Evolutionary conservation across 1,284 basidiomycete genomes (phyloP), one percentile per base, ranked within the genome.

Genomic region (Caloboletus firmus): DNA sequence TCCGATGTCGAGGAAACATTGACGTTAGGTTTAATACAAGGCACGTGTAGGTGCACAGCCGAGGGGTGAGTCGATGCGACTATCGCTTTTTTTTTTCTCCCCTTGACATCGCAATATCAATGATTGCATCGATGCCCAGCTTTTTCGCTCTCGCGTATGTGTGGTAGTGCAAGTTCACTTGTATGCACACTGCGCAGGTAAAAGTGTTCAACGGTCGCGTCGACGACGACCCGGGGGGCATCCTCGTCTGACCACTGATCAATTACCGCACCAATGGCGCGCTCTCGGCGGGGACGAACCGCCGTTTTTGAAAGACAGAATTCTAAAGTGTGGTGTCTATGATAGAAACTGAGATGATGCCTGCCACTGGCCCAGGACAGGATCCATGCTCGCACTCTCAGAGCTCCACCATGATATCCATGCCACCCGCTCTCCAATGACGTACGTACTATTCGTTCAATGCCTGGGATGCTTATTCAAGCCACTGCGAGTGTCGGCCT

Each of bases 11-110:
- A 56, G 26, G 39, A 55, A 51, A 56, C 54, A 55, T 30, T 48
- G 54, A 18, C 34, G 28, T 34, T 54, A 57, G 52, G 52, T 54
- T 54, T 56, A 54, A 54, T 54, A 37, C 20, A 36, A 37, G 24
- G 30, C 52, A 54, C 54, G 52, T 52, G 51, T 40, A 32, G 31
- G 10, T 1, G 12, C 36, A 51, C 7, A 52, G 49, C 51, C 50
- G 22, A 52, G 10, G 46, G 9, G 4, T 5, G 26, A 18, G 48
- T n/a, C n/a, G 46, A 48, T 30, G 11, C n/a, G 12, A 9, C 24
- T 10, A 5, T 45, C 45, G n/a, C 39, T 13, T 9, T 15, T 18
- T 18, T 3, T 22, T 18, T 22, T 6, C 15, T 13, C 4, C 9
- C 17, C 5, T 13, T 43, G 12, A n/a, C n/a, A 20, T 28, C 13